Percentiles rank a stretch among this genome's conserved stretches.
phyloP scores from a whole-genome alignment of 345 rosid genomes.

The Zanthoxylum bungeanum region DNA sequence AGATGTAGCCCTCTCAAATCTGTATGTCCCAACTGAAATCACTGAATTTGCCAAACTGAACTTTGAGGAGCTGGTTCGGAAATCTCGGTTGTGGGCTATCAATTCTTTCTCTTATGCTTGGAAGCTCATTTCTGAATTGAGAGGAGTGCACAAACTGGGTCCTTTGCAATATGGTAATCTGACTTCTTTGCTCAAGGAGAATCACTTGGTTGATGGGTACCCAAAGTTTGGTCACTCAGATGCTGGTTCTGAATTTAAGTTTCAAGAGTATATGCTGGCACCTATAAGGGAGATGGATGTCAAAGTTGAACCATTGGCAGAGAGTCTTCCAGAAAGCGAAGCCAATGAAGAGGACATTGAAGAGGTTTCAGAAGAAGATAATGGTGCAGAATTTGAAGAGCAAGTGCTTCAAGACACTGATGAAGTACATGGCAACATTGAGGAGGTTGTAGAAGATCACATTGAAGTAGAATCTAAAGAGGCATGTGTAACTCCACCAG shows the following conservation, averaged over 20 bases:
- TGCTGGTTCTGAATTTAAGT: not conserved
- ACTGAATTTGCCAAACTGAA: conserved; percentile 31
- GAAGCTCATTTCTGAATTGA: conserved; percentile 31
- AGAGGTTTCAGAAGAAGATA: conserved; percentile 12
- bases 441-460: conserved; percentile 16
- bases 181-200: conserved; percentile 44
- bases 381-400: conserved; percentile 6
- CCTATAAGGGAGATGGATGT: conserved; percentile 13
- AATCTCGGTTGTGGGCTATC: conserved; percentile 33
- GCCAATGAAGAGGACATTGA: conserved; percentile 2
- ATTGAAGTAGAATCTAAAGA: conserved; percentile 18
- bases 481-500: not conserved
- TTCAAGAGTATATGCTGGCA: conserved; percentile 14
- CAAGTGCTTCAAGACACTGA: conserved; percentile 14
- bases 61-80: conserved; percentile 31
- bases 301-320: not conserved
- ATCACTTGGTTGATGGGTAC: conserved; percentile 20
- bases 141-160: conserved; percentile 23
- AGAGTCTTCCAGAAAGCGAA: not conserved
- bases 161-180: conserved; percentile 47
- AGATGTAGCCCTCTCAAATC: conserved; percentile 25
- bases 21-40: conserved; percentile 41
- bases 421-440: conserved; percentile 19
- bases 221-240: conserved; percentile 18
- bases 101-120: conserved; percentile 29